Conservation (phyloP, 192 early-diverging fungal genomes). For the Mortierella alpina region DNA sequence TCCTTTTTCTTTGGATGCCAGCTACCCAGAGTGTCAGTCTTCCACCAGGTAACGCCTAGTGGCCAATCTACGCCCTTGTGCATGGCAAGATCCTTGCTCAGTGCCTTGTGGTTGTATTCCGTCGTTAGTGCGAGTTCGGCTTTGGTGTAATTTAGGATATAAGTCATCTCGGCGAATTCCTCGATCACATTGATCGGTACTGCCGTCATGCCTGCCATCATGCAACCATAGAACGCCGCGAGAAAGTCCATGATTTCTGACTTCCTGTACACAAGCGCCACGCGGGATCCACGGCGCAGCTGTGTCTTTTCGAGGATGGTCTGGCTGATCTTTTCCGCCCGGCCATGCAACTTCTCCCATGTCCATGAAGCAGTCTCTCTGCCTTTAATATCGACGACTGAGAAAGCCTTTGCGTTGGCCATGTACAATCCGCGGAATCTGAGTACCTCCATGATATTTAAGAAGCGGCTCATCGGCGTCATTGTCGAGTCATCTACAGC, state of each 20-base stretch:
- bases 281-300: conserved; percentile 71
- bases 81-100: conserved; percentile 77
- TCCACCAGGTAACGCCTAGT: conserved; percentile 79
- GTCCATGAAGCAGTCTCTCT: conserved; percentile 74
- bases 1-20: conserved; percentile 70
- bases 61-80: conserved; percentile 74
- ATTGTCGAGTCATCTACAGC: conserved; percentile 54
- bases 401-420: conserved; percentile 69
- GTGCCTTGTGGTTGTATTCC: conserved; percentile 77
- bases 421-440: conserved; percentile 72
- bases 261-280: conserved; percentile 85
- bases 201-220: conserved; percentile 82
- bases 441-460: conserved; percentile 73
- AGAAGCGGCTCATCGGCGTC: conserved; percentile 65
- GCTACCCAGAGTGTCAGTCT: conserved; percentile 81
- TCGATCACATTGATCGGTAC: conserved; percentile 88
- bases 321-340: conserved; percentile 78
- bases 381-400: conserved; percentile 79
- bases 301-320: conserved; percentile 72
- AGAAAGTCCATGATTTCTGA: conserved; percentile 85
- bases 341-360: conserved; percentile 77
- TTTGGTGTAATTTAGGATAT: conserved; percentile 77
- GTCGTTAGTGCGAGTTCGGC: conserved; percentile 82
- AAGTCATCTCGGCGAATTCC: conserved; percentile 80
- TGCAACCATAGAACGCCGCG: conserved; percentile 84